Evolutionary conservation across 1,139 yeast genomes (phyloP).

Genomic region (Diutina rugosa): DNA sequence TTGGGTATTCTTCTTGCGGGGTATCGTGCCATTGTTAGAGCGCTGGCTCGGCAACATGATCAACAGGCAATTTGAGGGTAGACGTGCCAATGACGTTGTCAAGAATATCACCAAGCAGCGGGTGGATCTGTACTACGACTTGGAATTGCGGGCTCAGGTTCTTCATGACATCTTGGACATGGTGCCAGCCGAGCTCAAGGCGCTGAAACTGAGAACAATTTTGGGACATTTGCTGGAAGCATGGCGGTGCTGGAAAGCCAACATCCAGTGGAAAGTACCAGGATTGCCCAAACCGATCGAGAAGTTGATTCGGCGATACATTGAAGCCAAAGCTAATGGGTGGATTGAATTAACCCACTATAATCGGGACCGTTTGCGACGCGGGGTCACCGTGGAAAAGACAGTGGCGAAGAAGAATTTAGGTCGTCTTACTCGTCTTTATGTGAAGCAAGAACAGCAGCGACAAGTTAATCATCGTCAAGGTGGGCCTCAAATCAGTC

Average conservation of each 20-base stretch:
- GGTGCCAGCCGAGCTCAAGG: slow-evolving; percentile 93
- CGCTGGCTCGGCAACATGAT: slow-evolving; percentile 90
- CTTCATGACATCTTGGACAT: slow-evolving; percentile 92
- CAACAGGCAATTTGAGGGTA: slow-evolving; percentile 92
- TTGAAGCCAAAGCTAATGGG: slow-evolving; percentile 92
- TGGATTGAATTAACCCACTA: slow-evolving; percentile 93
- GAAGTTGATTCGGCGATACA: slow-evolving; percentile 74
- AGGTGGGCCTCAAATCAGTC: slow-evolving; percentile 79
- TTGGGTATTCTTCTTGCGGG: slow-evolving; percentile 87
- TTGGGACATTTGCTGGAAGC: slow-evolving; percentile 94
- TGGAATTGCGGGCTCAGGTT: slow-evolving; percentile 87
- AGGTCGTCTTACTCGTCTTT: slow-evolving; percentile 81
- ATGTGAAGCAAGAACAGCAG: slow-evolving; percentile 89
- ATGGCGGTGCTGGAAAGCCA: slow-evolving; percentile 99
- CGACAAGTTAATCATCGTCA: slow-evolving; percentile 70
- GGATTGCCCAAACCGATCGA: slow-evolving; percentile 90
- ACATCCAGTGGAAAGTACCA: slow-evolving; percentile 96
- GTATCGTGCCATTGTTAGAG: slow-evolving; percentile 85
- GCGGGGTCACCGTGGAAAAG: slow-evolving; percentile 87
- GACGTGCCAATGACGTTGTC: slow-evolving; percentile 83
- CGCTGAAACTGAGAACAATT: slow-evolving; percentile 75
- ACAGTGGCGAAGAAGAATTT: slow-evolving; percentile 87
- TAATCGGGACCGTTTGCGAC: slow-evolving; percentile 76
- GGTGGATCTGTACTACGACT: slow-evolving; percentile 86
- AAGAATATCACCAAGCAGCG: slow-evolving; percentile 93